A percentile compares a stretch with the other conserved stretches of the same genome.
Evolutionary conservation across 371 early-diverging fungal species (phyloP).

Genomic region (Chytridiales sp.): DNA sequence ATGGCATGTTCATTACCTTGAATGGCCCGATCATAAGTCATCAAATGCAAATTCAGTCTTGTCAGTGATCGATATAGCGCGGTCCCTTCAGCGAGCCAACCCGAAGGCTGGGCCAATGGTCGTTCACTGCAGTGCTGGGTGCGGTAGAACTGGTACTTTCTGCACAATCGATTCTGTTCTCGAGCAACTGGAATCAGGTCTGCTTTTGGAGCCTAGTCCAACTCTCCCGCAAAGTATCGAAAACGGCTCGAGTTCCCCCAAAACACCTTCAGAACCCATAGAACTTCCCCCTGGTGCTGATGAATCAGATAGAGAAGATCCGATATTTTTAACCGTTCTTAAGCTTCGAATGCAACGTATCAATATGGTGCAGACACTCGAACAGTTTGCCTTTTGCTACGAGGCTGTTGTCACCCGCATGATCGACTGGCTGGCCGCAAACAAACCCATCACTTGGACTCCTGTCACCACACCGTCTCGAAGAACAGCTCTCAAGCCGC

Average conservation of each 20-base stretch:
- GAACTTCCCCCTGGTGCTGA: too few species aligned
- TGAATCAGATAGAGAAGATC: conserved; percentile 62
- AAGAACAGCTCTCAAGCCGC: background rate
- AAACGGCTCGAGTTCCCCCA: too few species aligned
- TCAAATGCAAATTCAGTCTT: conserved; percentile 47
- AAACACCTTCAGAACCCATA: too few species aligned
- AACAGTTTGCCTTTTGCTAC: conserved; percentile 86
- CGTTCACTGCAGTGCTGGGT: conserved; percentile 97
- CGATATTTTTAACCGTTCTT: conserved; percentile 63
- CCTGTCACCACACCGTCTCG: conserved; percentile 1
- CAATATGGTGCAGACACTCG: conserved; percentile 81
- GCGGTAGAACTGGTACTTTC: conserved; percentile 95
- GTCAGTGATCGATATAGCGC: conserved; percentile 60
- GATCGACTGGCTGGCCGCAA: conserved; percentile 22
- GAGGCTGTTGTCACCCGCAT: conserved; percentile 55
- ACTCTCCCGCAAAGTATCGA: too few species aligned
- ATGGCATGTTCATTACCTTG: conserved; percentile 78
- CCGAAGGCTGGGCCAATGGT: conserved; percentile 65
- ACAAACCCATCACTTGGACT: conserved; percentile 2
- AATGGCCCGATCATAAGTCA: conserved; percentile 83
- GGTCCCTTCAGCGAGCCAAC: conserved; percentile 43
- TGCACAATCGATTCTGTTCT: conserved; percentile 77
- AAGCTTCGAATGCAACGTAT: conserved; percentile 80
- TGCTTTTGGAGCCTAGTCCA: conserved; percentile 2
- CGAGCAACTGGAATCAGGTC: conserved; percentile 29